Evolutionary conservation across 352 stramenopile genomes (phyloP).

Genomic region (Globisporangium uncinulatum): DNA sequence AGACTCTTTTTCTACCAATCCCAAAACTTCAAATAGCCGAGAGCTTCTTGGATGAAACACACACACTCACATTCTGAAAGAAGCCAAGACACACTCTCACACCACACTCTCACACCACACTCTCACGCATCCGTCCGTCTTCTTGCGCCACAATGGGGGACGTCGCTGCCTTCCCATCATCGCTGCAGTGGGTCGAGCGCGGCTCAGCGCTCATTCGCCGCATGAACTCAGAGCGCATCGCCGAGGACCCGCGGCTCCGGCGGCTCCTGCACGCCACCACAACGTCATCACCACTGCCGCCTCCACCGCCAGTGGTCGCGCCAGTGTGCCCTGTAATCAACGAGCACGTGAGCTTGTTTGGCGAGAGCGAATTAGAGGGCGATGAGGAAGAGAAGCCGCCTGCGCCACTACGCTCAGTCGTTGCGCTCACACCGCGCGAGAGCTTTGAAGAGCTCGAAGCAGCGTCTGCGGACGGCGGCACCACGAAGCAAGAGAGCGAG

Average conservation of each 20-base stretch:
- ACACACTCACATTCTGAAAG: too few species aligned
- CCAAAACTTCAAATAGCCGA: too few species aligned
- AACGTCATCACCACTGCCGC: not conserved
- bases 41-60: too few species aligned
- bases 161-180: constrained; percentile 27
- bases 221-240: constrained; percentile 87
- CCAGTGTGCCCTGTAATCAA: constrained; percentile 4
- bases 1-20: not conserved
- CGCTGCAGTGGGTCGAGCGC: constrained; percentile 72
- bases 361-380: constrained; percentile 18
- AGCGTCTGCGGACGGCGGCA: constrained; percentile 31
- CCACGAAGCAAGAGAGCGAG: constrained; percentile 71
- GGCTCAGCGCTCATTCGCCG: constrained; percentile 77
- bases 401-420: constrained; percentile 8
- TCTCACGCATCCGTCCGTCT: too few species aligned
- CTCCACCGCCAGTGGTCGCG: not conserved
- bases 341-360: constrained; percentile 14
- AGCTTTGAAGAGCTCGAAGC: constrained; percentile 75
- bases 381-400: constrained; percentile 22
- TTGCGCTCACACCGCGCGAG: constrained; percentile 26
- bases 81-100: too few species aligned
- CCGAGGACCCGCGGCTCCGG: constrained; percentile 73
- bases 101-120: too few species aligned
- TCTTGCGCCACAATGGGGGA: too few species aligned
- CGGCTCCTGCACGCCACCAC: constrained; percentile 39